Percentiles rank a stretch among this genome's conserved stretches.
Conservation (phyloP, 768 basidiomycete genomes). For the Termitomyces sp. region DNA sequence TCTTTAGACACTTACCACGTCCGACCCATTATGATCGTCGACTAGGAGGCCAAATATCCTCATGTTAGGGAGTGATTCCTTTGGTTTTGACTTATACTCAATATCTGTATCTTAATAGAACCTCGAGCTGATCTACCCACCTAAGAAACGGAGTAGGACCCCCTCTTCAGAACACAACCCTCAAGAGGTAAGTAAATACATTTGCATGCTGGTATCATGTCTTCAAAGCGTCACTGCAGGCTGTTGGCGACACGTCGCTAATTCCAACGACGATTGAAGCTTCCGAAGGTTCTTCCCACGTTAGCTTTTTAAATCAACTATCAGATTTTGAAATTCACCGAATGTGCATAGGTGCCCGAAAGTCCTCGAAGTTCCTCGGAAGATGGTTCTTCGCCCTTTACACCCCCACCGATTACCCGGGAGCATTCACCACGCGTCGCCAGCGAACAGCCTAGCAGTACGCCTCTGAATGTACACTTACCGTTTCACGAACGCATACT, state of each 20-base stretch:
- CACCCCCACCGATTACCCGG: constrained; percentile 8
- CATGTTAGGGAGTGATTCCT: constrained; percentile 25
- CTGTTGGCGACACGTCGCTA: neutral
- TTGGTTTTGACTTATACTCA: neutral
- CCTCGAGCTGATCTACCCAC: constrained; percentile 41
- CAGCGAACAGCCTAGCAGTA: neutral
- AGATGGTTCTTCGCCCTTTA: neutral
- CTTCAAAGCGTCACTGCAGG: neutral
- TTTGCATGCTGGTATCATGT: neutral
- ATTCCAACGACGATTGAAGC: neutral
- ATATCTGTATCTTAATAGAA: constrained; percentile 26
- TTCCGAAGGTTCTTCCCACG: neutral
- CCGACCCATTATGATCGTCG: constrained; percentile 7
- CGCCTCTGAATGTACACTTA: constrained; percentile 6
- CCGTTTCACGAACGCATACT: neutral
- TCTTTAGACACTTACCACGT: neutral
- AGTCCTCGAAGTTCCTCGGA: neutral
- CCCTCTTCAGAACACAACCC: constrained; percentile 28
- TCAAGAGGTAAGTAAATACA: constrained; percentile 17
- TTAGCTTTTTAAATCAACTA: neutral
- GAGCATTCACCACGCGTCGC: constrained; percentile 3
- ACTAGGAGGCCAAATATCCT: constrained; percentile 36
- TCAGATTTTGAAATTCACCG: neutral
- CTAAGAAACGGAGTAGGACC: constrained; percentile 33
- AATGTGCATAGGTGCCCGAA: neutral